phyloP scores from a whole-genome alignment of 2,329 filamentous ascomycete genomes.

The Zarea fungicola region DNA sequence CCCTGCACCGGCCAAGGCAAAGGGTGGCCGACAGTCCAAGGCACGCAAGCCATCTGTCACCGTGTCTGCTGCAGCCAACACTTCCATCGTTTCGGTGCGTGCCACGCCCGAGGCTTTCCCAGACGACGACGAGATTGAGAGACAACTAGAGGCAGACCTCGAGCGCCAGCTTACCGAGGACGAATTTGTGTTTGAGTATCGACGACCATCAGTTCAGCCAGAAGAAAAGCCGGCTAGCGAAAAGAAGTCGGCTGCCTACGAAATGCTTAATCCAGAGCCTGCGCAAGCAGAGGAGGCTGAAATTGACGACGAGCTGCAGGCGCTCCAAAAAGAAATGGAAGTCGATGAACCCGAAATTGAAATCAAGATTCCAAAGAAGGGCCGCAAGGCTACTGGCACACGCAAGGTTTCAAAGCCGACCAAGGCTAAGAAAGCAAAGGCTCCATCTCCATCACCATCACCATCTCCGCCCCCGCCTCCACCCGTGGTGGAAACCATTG shows the following conservation, averaged over 20 bases:
- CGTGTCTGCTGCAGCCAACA: constrained; percentile 47
- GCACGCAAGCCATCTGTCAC: constrained; percentile 45
- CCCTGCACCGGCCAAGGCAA: constrained; percentile 22
- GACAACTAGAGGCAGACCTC: constrained; percentile 60
- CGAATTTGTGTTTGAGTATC: constrained; percentile 43
- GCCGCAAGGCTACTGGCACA: constrained; percentile 42
- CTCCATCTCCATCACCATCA: constrained; percentile 22
- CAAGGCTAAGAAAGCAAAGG: constrained; percentile 36
- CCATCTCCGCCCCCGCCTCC: constrained; percentile 17
- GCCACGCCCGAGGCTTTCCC: constrained; percentile 39
- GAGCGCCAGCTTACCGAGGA: constrained; percentile 51
- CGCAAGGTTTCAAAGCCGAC: constrained; percentile 49
- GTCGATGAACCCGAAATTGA: constrained; percentile 29
- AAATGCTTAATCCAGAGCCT: constrained; percentile 49
- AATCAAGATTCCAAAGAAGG: constrained; percentile 48
- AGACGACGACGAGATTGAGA: constrained; percentile 61
- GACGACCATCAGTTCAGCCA: constrained; percentile 24
- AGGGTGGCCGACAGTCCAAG: constrained; percentile 34
- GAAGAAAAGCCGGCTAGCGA: constrained; percentile 22
- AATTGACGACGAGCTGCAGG: constrained; percentile 46
- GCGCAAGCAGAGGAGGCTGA: constrained; percentile 40
- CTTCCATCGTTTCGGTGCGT: constrained; percentile 39
- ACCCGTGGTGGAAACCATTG: constrained; percentile 13
- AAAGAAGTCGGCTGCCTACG: constrained; percentile 35
- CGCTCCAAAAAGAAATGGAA: constrained; percentile 46